Evolutionary conservation across 1,284 basidiomycete species (phyloP), one percentile per base, ranked within the genome.

Genomic region (Fomes fomentarius): DNA sequence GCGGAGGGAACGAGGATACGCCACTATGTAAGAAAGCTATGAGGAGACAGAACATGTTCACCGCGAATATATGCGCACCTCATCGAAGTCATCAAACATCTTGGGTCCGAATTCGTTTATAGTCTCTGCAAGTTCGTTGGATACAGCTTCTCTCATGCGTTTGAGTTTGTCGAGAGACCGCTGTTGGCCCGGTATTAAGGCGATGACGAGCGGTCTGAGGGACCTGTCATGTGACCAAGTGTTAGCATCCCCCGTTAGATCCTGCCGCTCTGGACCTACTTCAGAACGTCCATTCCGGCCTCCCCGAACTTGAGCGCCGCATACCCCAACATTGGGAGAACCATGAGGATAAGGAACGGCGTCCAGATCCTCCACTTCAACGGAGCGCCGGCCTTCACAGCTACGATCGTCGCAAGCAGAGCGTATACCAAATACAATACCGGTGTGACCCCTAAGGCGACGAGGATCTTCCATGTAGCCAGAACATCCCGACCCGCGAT

Each of bases 241-340:
- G 39, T 59, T 31, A 52, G 41, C 46, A 41, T 37, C 48, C 53
- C 46, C 57, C 39, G 44, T 28, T 19, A 38, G 50, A 46, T 45
- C 33, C 39, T 37, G 76, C 71, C 78, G 78, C 69, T 50, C 77
- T 74, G 57, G n/a, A 66, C 81, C 62, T 59, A 97, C 94, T 99
- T 99, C 61, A 97, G 82, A 31, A 99, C 95, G 69, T 99, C 97
- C 85, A 98, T 91, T 33, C 97, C 97, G 17, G 96, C 97, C 73
- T 99, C 97, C 42, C 96, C 96, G 69, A 99, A 99, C 73, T 98
- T 98, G 59, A 99, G 82, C 10, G 96, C 93, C 8, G 94, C 94
- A 69, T 93, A 95, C 47, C 93, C 96, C 76, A 98, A 91, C 67
- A 90, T 84, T 7, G 97, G 97, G 35, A 99, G 74, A 1, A 85